Evolutionary conservation across 2,329 filamentous ascomycete species (phyloP), one percentile per base, ranked within the genome.

Genomic region (Thelonectria olida): DNA sequence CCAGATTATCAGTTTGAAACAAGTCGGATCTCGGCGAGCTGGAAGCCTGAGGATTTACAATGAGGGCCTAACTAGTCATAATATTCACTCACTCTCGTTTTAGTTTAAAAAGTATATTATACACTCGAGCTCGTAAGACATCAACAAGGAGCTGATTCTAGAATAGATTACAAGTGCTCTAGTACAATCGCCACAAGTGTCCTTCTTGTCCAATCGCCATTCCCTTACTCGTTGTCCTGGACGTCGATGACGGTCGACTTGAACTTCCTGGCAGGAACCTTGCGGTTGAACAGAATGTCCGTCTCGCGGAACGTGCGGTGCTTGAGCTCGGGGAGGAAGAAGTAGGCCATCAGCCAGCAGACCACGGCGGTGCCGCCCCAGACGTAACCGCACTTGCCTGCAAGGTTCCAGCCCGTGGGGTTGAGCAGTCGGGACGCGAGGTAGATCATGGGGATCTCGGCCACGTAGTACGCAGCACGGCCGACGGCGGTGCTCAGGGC

Each of bases 381-480:
- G 72, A 86, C 78, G 74, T 84, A 88, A 64, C 85, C 88, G 72
- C 82, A 83, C 78, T 81, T 84, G 73, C 82, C 83, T 34, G 79
- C 82, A 22, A 84, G 74, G 73, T 83, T 73, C 70, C 69, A 67
- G 74, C 77, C 79, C 5, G 74, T 76, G 2, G 81, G 73, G 79
- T 88, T 88, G 65, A 88, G 84, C 81, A 88, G 85, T 67, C 82
- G 85, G 63, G 80, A 84, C 7, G 80, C 73, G 10, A 87, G 81
- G 81, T 86, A 89, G 72, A 90, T 90, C 72, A 84, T 88, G 70
- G 87, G 87, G 73, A 90, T 89, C 58, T 90, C 83, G 60, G 87
- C 80, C 15, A 88, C 67, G 74, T 90, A 90, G 80, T 90, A 90
- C 9, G 81, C 76, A 54, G 76, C 87, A 70, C 87, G 87, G 70